A percentile compares a stretch with the other conserved stretches of the same genome.
Conservation (phyloP, 2,329 filamentous ascomycete genomes). For the Rutstroemia sp. region DNA sequence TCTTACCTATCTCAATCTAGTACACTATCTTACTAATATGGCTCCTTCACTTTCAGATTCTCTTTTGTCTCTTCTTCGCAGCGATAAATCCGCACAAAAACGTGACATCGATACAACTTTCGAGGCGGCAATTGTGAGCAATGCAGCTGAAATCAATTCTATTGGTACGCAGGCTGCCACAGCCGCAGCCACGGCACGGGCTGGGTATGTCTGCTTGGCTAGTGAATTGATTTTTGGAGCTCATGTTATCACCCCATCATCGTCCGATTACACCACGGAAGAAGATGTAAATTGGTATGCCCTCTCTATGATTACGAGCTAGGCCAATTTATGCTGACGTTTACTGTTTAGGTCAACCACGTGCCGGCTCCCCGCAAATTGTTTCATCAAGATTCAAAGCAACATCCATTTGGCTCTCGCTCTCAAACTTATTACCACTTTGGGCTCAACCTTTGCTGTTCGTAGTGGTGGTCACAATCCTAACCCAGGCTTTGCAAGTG, state of each 20-base stretch:
- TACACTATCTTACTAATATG: no score
- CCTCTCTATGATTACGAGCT: neutral
- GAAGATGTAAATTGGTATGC: neutral
- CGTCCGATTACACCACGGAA: neutral
- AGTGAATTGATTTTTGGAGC: neutral
- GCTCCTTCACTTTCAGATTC: no score
- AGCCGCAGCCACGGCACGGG: neutral
- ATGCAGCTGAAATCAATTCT: no score
- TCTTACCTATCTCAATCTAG: no score
- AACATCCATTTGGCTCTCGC: conserved; percentile 9
- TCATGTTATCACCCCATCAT: neutral
- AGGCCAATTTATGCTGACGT: neutral
- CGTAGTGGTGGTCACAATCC: conserved; percentile 29
- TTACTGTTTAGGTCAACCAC: conserved; percentile 6
- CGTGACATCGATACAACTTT: no score
- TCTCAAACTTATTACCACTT: conserved; percentile 2
- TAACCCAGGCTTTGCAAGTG: conserved; percentile 41
- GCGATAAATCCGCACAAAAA: no score
- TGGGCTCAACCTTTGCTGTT: conserved; percentile 39
- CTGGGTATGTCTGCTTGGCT: neutral
- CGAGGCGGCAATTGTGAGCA: no score
- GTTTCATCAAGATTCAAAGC: conserved; percentile 7
- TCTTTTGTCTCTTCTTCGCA: no score
- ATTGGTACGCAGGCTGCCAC: neutral
- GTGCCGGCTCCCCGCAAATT: conserved; percentile 9